A percentile compares a stretch with the other conserved stretches of the same genome.
phyloP scores from a whole-genome alignment of 371 early-diverging fungal genomes.

The Zychaea mexicana region DNA sequence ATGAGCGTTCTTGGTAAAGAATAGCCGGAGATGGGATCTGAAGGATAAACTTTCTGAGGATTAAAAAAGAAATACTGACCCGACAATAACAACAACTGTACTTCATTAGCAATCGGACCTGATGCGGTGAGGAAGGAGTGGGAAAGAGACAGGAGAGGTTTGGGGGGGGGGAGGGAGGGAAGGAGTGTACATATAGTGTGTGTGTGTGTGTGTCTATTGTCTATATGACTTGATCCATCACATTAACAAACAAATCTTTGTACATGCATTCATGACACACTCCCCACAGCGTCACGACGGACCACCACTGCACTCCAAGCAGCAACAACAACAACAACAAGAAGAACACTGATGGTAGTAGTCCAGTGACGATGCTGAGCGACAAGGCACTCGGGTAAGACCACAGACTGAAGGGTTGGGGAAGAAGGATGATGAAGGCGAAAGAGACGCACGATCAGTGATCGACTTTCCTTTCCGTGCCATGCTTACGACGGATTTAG shows the following conservation, averaged over 20 bases:
- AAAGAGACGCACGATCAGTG: neutral
- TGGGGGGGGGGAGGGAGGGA: neutral
- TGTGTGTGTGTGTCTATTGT: neutral
- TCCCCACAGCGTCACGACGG: neutral
- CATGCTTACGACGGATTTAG: slow-evolving; percentile 1
- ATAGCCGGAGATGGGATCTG: neutral
- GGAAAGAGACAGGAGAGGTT: too few species aligned
- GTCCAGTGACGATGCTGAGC: neutral
- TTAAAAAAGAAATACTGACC: neutral
- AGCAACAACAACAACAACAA: too few species aligned
- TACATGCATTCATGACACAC: neutral
- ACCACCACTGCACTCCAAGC: too few species aligned
- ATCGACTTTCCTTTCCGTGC: slow-evolving; percentile 6
- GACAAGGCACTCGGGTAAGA: slow-evolving; percentile 1
- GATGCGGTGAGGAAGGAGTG: neutral
- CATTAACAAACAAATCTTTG: too few species aligned
- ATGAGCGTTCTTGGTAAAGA: too few species aligned
- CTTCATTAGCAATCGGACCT: neutral
- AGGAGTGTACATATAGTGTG: neutral
- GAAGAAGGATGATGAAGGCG: too few species aligned
- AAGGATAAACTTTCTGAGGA: too few species aligned
- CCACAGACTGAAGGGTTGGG: too few species aligned
- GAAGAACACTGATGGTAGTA: neutral
- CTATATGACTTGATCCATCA: neutral
- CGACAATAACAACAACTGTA: neutral